These are phyloP conservation scores for Lentithecium fluviatile DNA, from an alignment of 495 filamentous ascomycete species.

Conservation along the genomic window DNA sequence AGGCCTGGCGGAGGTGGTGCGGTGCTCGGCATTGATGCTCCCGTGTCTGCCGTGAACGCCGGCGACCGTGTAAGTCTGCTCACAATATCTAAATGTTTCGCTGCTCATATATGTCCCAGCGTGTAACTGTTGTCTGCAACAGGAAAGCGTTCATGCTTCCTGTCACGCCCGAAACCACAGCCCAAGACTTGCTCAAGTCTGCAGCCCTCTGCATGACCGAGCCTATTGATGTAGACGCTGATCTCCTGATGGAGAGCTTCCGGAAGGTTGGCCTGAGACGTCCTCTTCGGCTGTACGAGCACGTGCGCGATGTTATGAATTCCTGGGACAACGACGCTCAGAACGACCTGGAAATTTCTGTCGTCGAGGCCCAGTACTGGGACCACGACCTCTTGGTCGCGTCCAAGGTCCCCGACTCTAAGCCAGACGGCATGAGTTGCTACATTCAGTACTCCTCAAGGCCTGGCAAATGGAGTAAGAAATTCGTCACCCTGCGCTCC, in stretches of 20 bases:
- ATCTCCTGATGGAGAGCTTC: constrained; percentile 74
- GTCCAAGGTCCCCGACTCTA: constrained; percentile 54
- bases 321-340: constrained; percentile 81
- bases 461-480: constrained; percentile 82
- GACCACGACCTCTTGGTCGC: constrained; percentile 51
- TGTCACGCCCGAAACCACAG: constrained; percentile 72
- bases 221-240: constrained; percentile 58
- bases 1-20: constrained; percentile 49
- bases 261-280: constrained; percentile 75
- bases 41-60: constrained; percentile 79
- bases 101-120: constrained; percentile 38
- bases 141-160: constrained; percentile 61
- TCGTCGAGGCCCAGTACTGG: constrained; percentile 48
- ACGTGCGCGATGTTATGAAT: constrained; percentile 82
- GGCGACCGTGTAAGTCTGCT: constrained; percentile 60
- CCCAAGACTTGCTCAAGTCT: constrained; percentile 64
- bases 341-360: constrained; percentile 65
- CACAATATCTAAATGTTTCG: background rate
- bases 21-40: constrained; percentile 72
- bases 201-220: constrained; percentile 56
- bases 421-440: constrained; percentile 62
- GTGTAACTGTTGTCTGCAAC: constrained; percentile 66
- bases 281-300: constrained; percentile 81
- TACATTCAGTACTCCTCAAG: constrained; percentile 78
- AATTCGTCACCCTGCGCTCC: constrained; percentile 68